phyloP scores from a whole-genome alignment of 176 grass and related monocot genomes.

The Saccharum spontaneum region DNA sequence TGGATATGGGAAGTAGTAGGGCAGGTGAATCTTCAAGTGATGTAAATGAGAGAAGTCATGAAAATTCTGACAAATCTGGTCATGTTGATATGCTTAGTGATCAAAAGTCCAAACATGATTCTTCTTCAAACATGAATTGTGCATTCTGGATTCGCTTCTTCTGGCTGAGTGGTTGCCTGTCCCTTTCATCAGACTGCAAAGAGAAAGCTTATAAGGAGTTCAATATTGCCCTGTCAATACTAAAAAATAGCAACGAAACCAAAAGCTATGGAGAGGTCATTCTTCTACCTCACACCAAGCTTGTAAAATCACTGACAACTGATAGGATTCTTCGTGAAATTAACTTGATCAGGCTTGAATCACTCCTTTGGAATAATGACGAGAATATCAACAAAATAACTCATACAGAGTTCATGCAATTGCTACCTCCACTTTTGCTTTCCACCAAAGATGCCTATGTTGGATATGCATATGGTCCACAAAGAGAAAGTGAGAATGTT shows the following conservation, averaged over 20 bases:
- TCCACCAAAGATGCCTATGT: constrained; percentile 75
- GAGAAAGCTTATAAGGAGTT: constrained; percentile 88
- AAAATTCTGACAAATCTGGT: constrained; percentile 31
- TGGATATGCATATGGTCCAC: constrained; percentile 45
- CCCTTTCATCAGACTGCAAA: constrained; percentile 71
- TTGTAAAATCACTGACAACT: constrained; percentile 67
- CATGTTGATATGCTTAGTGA: constrained; percentile 2
- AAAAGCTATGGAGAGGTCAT: constrained; percentile 50
- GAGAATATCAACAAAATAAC: constrained; percentile 82
- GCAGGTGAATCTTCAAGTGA: constrained; percentile 33
- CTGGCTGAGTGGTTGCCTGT: constrained; percentile 82
- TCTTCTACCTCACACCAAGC: constrained; percentile 75
- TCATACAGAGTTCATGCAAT: constrained; percentile 76
- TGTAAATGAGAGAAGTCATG: constrained; percentile 32
- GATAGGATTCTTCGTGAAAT: constrained; percentile 91
- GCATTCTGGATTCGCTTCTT: constrained; percentile 87
- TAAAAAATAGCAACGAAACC: constrained; percentile 44
- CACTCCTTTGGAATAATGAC: constrained; percentile 74
- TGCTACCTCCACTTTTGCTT: constrained; percentile 87
- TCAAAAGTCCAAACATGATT: constrained; percentile 35
- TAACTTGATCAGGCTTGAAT: constrained; percentile 90
- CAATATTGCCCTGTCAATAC: constrained; percentile 63
- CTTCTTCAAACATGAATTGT: constrained; percentile 42
- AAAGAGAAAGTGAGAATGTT: constrained; percentile 52
- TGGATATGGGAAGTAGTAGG: constrained; percentile 25